These are phyloP conservation scores for Oryza rufipogon DNA, from an alignment of 176 grass and related monocot species.

Conservation along the genomic window DNA sequence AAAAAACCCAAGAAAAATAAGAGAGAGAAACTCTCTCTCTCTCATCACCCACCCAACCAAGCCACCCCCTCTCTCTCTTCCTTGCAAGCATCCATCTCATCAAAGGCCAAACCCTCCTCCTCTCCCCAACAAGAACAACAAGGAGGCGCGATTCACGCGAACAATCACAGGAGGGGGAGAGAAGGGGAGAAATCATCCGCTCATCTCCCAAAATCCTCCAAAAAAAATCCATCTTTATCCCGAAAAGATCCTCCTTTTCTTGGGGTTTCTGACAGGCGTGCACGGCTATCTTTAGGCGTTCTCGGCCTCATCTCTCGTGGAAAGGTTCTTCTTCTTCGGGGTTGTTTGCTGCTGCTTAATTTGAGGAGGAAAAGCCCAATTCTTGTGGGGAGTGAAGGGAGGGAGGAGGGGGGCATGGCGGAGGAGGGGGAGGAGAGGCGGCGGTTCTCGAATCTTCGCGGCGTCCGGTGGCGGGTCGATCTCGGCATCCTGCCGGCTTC, in stretches of 20 bases:
- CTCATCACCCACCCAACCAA: slow-evolving; percentile 24
- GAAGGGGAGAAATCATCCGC: slow-evolving; percentile 16
- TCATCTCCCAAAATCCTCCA: slow-evolving; percentile 30
- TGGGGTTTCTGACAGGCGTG: slow-evolving; percentile 38
- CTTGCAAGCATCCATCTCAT: background rate
- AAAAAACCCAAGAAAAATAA: slow-evolving; percentile 2
- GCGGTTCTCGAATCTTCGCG: slow-evolving; percentile 63
- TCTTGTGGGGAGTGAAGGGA: slow-evolving; percentile 32
- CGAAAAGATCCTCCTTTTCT: slow-evolving; percentile 53
- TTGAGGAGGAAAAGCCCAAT: slow-evolving; percentile 35
- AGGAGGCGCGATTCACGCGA: slow-evolving; percentile 41
- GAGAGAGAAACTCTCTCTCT: background rate
- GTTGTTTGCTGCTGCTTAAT: slow-evolving; percentile 23
- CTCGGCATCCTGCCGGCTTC: slow-evolving; percentile 82
- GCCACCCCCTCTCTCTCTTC: background rate
- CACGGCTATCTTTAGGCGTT: slow-evolving; percentile 46
- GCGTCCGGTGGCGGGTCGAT: slow-evolving; percentile 92
- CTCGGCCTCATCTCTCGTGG: slow-evolving; percentile 20
- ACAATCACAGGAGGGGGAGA: slow-evolving; percentile 35
- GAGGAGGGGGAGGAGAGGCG: slow-evolving; percentile 44
- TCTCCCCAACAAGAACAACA: slow-evolving; percentile 5
- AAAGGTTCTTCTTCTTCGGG: slow-evolving; percentile 41
- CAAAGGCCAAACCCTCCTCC: slow-evolving; percentile 34
- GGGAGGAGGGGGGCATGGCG: slow-evolving; percentile 34
- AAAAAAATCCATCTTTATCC: slow-evolving; percentile 41